Conservation (phyloP, 257 asterid species). For the Solanum virginianum region DNA sequence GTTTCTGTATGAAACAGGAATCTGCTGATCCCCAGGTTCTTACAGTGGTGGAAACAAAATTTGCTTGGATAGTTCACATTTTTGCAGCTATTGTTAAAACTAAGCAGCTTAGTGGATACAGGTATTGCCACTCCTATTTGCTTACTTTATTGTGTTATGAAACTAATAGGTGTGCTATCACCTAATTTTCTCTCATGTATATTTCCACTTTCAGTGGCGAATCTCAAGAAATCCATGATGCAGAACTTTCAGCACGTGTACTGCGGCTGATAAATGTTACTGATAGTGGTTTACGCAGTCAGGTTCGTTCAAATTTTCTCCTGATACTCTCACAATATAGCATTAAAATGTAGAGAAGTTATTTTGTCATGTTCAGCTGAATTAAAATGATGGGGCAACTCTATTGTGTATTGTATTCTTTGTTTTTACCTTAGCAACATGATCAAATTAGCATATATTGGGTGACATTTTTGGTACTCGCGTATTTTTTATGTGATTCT, state of each 20-base stretch:
- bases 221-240: conserved; percentile 89
- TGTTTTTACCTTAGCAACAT: neutral
- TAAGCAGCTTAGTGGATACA: conserved; percentile 76
- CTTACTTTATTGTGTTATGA: neutral
- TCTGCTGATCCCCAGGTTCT: conserved; percentile 66
- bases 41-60: conserved; percentile 73
- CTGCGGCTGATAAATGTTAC: conserved; percentile 75
- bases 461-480: neutral
- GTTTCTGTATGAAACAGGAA: conserved; percentile 38
- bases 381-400: neutral
- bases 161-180: neutral
- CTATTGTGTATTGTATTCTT: neutral
- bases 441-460: neutral
- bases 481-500: neutral
- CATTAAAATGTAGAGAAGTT: neutral
- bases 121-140: conserved; percentile 22
- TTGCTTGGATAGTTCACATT: conserved; percentile 94
- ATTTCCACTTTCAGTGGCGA: conserved; percentile 43
- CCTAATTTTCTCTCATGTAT: conserved; percentile 1
- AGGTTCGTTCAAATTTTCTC: conserved; percentile 28
- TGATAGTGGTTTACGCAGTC: conserved; percentile 78
- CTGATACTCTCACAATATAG: neutral
- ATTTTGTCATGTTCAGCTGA: neutral
- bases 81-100: conserved; percentile 73
- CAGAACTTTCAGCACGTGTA: conserved; percentile 95